phyloP scores from a whole-genome alignment of 2,329 filamentous ascomycete species.

The Torrubiellomyces zombiae region DNA sequence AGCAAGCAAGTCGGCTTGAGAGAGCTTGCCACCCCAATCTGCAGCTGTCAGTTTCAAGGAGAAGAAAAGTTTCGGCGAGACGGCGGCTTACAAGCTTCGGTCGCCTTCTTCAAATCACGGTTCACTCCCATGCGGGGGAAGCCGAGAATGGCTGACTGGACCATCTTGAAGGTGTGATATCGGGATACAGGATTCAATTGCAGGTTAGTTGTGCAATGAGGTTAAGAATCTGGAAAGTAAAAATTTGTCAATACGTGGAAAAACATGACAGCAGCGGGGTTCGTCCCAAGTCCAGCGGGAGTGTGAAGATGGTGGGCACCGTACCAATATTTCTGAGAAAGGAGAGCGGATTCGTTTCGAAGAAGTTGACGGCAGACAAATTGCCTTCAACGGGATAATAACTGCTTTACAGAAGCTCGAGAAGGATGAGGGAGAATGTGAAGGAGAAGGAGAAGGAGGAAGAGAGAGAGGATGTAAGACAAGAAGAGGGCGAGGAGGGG shows the following conservation, averaged over 20 bases:
- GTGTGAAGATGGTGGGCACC: constrained; percentile 5
- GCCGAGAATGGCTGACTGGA: constrained; percentile 69
- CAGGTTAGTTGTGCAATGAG: constrained; percentile 3
- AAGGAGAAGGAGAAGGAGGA: constrained; percentile 5
- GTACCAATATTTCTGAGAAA: constrained; percentile 5
- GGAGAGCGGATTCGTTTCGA: constrained; percentile 3
- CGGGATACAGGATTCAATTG: background rate
- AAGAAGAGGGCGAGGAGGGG: constrained; percentile 8
- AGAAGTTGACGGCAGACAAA: constrained; percentile 1
- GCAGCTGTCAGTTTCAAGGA: too few relatives aligned
- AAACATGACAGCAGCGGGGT: background rate
- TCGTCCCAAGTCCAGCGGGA: background rate
- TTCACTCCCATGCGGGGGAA: constrained; percentile 98
- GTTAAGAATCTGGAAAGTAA: too few relatives aligned
- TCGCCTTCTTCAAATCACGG: constrained; percentile 99
- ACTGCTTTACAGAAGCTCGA: too few relatives aligned
- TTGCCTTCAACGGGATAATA: too few relatives aligned
- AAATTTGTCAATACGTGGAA: too few relatives aligned
- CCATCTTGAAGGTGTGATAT: constrained; percentile 28
- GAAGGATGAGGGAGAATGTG: constrained; percentile 1
- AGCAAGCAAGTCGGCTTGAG: constrained; percentile 72
- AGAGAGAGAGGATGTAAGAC: constrained; percentile 5
- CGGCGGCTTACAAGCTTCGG: constrained; percentile 60
- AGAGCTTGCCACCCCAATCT: constrained; percentile 86
- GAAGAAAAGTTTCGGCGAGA: too few relatives aligned